A percentile compares a stretch with the other conserved stretches of the same genome.
These are phyloP conservation scores for Plasmodiophora brassicae DNA, from an alignment of 208 protist species.

Conservation along the genomic window DNA sequence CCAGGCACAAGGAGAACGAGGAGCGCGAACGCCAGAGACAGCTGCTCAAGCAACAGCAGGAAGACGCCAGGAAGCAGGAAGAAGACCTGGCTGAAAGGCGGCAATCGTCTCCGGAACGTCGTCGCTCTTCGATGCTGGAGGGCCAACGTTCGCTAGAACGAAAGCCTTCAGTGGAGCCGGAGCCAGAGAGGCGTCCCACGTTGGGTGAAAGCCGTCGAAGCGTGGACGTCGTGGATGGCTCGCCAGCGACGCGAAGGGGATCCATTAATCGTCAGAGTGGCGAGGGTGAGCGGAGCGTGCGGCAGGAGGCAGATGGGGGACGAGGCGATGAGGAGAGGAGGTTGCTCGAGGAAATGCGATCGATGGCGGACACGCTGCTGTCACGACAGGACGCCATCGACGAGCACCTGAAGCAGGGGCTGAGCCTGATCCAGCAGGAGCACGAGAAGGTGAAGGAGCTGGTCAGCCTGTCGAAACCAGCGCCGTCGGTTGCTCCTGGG, in stretches of 20 bases:
- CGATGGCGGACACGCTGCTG: background rate
- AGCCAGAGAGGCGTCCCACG: background rate
- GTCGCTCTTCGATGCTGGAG: background rate
- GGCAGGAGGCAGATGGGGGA: background rate
- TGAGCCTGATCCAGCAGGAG: background rate
- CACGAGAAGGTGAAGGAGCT: background rate
- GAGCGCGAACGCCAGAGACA: background rate
- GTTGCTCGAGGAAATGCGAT: background rate
- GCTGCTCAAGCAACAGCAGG: background rate
- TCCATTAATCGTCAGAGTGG: background rate
- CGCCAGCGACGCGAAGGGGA: background rate
- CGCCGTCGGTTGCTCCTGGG: no score
- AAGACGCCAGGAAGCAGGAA: background rate
- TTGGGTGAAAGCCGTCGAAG: background rate
- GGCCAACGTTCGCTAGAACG: background rate
- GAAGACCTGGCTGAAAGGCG: background rate
- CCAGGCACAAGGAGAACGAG: background rate
- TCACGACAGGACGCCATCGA: background rate
- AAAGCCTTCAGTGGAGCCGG: background rate
- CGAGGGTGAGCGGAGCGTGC: background rate
- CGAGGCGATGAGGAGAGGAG: background rate
- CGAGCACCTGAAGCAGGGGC: background rate
- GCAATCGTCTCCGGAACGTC: background rate
- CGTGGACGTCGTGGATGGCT: background rate
- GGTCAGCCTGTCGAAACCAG: no score